A percentile compares a stretch with the other conserved stretches of the same genome.
Evolutionary conservation across 306 rosid genomes (phyloP).

Genomic region (Hippophae rhamnoides): DNA sequence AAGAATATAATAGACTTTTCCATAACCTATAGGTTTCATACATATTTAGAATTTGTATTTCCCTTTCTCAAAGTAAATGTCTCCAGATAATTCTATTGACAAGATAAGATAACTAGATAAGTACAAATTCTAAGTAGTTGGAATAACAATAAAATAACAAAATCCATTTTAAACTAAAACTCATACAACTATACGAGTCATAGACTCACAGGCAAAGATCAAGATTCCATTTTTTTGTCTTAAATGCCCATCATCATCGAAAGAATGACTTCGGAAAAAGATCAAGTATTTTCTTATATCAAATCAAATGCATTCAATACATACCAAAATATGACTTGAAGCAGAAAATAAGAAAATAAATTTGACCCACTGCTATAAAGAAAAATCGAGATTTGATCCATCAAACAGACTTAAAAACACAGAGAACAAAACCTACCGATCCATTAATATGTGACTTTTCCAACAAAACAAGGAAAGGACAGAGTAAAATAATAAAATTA

Average conservation of each 20-base stretch:
- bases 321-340: constrained; percentile 19
- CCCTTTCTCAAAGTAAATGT: no score
- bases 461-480: background rate
- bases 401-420: constrained; percentile 15
- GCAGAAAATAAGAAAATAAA: constrained; percentile 23
- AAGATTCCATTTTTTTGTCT: constrained; percentile 8
- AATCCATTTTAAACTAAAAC: background rate
- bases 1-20: no score
- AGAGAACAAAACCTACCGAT: constrained; percentile 18
- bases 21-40: no score
- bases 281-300: constrained; percentile 37
- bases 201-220: constrained; percentile 6
- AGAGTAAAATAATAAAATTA: constrained; percentile 2
- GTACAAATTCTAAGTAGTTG: no score
- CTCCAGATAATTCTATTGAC: no score
- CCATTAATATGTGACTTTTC: constrained; percentile 15
- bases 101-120: no score
- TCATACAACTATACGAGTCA: background rate
- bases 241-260: constrained; percentile 17
- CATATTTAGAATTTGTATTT: no score
- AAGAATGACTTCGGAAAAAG: constrained; percentile 16
- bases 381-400: constrained; percentile 4
- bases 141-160: background rate
- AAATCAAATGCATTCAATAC: constrained; percentile 23
- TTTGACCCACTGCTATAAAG: background rate